phyloP scores from a whole-genome alignment of 306 rosid species.

The cucumber (Cucumis sativus) region Cucumber_9930_V3 NC_026659.2:19085001-19085500 shows the following conservation, averaged over 20 bases:
- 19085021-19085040: no score
- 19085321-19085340: neutral
- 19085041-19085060: no score
- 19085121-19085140: neutral
- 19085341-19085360: neutral
- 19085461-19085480: neutral
- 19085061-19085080: neutral
- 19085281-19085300: neutral
- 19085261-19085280: neutral
- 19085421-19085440: neutral
- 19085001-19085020: no score
- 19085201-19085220: neutral
- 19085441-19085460: no score
- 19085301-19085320: neutral
- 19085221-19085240: neutral
- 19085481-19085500: neutral
- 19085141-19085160: neutral
- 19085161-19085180: neutral
- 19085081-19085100: neutral
- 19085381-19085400: neutral
- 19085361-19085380: neutral
- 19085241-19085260: neutral
- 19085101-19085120: neutral
- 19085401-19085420: neutral
- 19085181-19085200: neutral